Base-by-base conservation (phyloP, 106 monocot genomes). In the Dendrobium huoshanense region DNA sequence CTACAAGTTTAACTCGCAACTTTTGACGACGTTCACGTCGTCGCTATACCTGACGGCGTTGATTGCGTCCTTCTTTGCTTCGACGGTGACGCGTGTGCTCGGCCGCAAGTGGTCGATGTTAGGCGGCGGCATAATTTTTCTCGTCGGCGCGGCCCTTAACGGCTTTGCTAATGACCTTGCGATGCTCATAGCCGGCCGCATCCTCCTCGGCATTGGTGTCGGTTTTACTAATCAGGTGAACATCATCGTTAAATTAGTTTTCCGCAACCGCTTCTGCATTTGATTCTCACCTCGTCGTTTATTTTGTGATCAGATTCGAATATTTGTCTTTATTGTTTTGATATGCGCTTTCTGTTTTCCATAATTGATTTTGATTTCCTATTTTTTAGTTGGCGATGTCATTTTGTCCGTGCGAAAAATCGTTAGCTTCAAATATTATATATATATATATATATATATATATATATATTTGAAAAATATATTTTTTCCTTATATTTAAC, bases 101-200 rank as follows among this genome's bases (percentile, higher is more conserved):
- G 82, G 82, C 19, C 61, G 82, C 11, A 82, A 82, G 49, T 82
- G 82, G 77, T 82, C 82, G 27, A 95, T 95, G 95, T 82, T 95
- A 43, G 81, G 84, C 49, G 90, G 92, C 0, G 95, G 95, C 1
- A 1, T 82, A 20, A 82, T 77, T 9, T 82, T 82, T 24, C 77
- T 82, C 56, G 48, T 55, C 19, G 82, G 82, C 42, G 22, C 67
- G 19, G 77, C 82, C 0, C 67, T 82, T 7, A 82, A 82, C 40
- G 82, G 77, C 2, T 61, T 65, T 9, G 82, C 95, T 10, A 19
- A 67, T 45, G 80, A 92, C 72, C 86, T 92, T 29, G 25, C 70
- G 44, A 92, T 92, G 95, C 86, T 95, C 82, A 95, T 95, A 75
- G 58, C 92, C 31, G 95, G 95, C n/a, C 90, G 95, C 41, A 83